Conservation (phyloP, 257 asterid genomes). For the Gynochthodes officinalis region DNA sequence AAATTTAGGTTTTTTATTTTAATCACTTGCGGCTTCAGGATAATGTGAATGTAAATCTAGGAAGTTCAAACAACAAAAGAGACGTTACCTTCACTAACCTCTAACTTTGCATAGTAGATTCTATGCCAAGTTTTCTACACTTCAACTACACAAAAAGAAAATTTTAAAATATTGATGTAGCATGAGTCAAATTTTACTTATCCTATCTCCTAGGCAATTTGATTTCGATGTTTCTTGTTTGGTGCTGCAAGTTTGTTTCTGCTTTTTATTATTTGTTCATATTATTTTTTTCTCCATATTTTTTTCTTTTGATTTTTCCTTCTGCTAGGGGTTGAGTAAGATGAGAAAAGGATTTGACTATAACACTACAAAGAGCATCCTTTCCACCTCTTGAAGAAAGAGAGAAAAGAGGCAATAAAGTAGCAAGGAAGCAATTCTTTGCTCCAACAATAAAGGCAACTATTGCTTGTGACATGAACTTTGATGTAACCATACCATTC, state of each 20-base stretch:
- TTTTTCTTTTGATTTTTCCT: neutral
- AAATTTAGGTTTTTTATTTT: neutral
- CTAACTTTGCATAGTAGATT: neutral
- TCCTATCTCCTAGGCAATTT: neutral
- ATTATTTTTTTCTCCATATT: neutral
- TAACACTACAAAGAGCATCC: no score
- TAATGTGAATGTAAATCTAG: conserved; percentile 1
- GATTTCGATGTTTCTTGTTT: neutral
- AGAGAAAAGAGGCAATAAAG: no score
- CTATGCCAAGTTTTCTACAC: neutral
- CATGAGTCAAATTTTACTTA: neutral
- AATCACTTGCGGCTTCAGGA: neutral
- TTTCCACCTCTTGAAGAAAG: no score
- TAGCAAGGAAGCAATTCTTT: no score
- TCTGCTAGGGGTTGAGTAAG: neutral
- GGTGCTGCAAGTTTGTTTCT: neutral
- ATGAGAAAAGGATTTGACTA: neutral
- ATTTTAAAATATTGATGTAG: neutral
- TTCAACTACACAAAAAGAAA: neutral
- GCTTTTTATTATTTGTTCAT: neutral
- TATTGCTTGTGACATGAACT: no score
- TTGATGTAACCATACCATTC: no score
- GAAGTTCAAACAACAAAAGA: neutral
- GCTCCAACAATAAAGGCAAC: no score
- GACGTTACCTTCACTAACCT: neutral